A percentile compares a stretch with the other conserved stretches of the same genome.
Conservation (phyloP, 768 basidiomycete species). For the Russula dissimulans region DNA sequence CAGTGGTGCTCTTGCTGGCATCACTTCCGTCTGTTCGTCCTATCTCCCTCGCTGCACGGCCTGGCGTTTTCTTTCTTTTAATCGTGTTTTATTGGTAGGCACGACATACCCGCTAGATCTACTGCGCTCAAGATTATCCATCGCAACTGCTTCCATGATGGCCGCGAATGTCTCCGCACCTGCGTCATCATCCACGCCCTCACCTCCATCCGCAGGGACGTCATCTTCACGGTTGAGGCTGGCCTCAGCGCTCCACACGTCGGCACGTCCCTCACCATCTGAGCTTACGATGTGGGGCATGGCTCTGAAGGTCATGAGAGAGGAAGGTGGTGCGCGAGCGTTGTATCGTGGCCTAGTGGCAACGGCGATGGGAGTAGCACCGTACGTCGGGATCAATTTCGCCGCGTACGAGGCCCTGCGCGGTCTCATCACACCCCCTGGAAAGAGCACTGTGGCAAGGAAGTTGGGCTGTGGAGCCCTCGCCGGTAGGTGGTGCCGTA, state of each 20-base stretch:
- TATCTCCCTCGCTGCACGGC: not conserved
- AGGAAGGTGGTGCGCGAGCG: conserved; percentile 84
- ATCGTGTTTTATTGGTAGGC: conserved; percentile 33
- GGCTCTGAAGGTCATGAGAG: conserved; percentile 81
- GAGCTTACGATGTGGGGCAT: conserved; percentile 78
- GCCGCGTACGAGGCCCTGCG: conserved; percentile 84
- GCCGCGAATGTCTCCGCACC: not conserved
- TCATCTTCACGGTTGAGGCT: conserved; percentile 29
- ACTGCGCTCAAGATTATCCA: conserved; percentile 84
- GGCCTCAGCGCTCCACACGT: conserved; percentile 50
- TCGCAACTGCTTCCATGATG: conserved; percentile 78
- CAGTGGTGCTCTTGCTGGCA: conserved; percentile 86
- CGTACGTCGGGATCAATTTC: conserved; percentile 85
- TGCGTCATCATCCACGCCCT: conserved; percentile 23
- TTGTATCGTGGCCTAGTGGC: conserved; percentile 80
- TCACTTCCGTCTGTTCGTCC: conserved; percentile 84
- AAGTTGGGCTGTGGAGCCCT: conserved; percentile 83
- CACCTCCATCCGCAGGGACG: conserved; percentile 24
- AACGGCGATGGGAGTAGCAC: conserved; percentile 84
- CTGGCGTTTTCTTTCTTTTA: not conserved
- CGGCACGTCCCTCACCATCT: conserved; percentile 32
- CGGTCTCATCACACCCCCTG: conserved; percentile 72
- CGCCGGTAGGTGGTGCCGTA: conserved; percentile 45
- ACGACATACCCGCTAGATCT: conserved; percentile 92
- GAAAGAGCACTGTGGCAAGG: conserved; percentile 52